Percentiles rank a stretch among this genome's conserved stretches.
Evolutionary conservation across 768 basidiomycete genomes (phyloP).

Genomic region (Boletus speciosus): DNA sequence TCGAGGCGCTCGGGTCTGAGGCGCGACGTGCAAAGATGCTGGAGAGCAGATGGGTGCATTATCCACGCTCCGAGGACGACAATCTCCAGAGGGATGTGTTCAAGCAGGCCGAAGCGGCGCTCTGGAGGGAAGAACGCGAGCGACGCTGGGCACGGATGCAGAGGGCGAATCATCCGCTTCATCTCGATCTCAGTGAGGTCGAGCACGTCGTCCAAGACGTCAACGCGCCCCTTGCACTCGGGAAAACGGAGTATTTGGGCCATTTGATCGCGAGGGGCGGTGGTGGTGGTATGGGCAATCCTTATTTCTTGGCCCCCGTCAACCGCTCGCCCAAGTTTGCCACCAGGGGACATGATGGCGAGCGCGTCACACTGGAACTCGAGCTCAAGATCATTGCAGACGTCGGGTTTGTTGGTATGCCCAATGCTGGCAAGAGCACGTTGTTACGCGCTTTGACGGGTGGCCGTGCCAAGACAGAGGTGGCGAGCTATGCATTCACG

Average conservation of each 20-base stretch:
- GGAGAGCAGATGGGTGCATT: conserved; percentile 74
- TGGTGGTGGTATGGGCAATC: conserved; percentile 81
- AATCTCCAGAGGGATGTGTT: conserved; percentile 66
- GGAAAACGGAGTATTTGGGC: conserved; percentile 50
- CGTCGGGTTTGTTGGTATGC: conserved; percentile 93
- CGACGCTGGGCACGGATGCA: conserved; percentile 46
- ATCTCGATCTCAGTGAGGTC: conserved; percentile 61
- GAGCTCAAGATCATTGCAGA: conserved; percentile 95
- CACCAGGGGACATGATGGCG: conserved; percentile 67
- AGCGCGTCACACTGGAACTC: conserved; percentile 75
- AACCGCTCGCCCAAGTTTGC: conserved; percentile 87
- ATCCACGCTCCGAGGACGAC: conserved; percentile 60
- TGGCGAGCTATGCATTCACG: conserved; percentile 92
- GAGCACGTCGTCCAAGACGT: conserved; percentile 33
- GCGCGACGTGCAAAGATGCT: conserved; percentile 57
- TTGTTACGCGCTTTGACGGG: conserved; percentile 86
- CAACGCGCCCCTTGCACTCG: conserved; percentile 58
- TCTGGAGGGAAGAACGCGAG: conserved; percentile 61
- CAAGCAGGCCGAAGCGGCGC: conserved; percentile 61
- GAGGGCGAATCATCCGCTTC: conserved; percentile 43
- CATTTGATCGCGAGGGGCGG: conserved; percentile 78
- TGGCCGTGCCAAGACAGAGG: conserved; percentile 75
- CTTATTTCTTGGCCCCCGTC: conserved; percentile 66
- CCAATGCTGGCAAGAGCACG: conserved; percentile 93
- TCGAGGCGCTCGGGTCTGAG: conserved; percentile 44